Evolutionary conservation across 148 eudicot genomes (phyloP).

Genomic region (Selenicereus undatus): DNA sequence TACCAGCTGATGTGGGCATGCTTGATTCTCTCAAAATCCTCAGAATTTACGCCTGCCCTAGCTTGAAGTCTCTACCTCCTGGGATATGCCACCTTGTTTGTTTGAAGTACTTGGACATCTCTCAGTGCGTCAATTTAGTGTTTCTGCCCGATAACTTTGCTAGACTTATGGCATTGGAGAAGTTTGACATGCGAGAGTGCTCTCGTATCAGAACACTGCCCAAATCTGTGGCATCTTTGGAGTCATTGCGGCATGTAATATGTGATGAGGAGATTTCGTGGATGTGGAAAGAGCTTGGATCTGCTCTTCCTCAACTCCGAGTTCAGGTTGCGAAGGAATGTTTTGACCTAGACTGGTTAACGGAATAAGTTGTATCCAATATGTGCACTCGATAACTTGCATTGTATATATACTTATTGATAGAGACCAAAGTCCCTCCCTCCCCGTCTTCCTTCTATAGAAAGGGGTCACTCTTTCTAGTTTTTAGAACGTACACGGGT

Average conservation of each 20-base stretch:
- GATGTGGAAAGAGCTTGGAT: slow-evolving; percentile 53
- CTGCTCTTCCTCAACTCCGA: slow-evolving; percentile 35
- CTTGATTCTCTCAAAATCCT: slow-evolving; percentile 47
- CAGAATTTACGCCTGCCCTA: slow-evolving; percentile 67
- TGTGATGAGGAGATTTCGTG: slow-evolving; percentile 73
- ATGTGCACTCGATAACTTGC: neutral
- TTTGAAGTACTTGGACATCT: slow-evolving; percentile 63
- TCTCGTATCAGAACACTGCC: slow-evolving; percentile 48
- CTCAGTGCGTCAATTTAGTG: slow-evolving; percentile 56
- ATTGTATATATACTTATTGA: neutral
- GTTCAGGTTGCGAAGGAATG: slow-evolving; percentile 66
- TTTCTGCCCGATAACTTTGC: slow-evolving; percentile 56
- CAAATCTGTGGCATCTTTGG: slow-evolving; percentile 29
- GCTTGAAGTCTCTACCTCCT: slow-evolving; percentile 46
- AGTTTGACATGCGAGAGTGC: slow-evolving; percentile 84
- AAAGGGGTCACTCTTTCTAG: neutral
- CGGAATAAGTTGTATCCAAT: slow-evolving; percentile 31
- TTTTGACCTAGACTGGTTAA: slow-evolving; percentile 66
- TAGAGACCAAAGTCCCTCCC: neutral
- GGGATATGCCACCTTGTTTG: slow-evolving; percentile 45
- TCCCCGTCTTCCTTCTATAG: too few relatives aligned
- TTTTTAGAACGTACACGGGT: too few relatives aligned
- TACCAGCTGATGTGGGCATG: slow-evolving; percentile 57
- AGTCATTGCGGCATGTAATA: slow-evolving; percentile 47
- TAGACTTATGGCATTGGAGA: slow-evolving; percentile 47